Conservation (phyloP, 257 asterid genomes). For the Salvia splendens region DNA sequence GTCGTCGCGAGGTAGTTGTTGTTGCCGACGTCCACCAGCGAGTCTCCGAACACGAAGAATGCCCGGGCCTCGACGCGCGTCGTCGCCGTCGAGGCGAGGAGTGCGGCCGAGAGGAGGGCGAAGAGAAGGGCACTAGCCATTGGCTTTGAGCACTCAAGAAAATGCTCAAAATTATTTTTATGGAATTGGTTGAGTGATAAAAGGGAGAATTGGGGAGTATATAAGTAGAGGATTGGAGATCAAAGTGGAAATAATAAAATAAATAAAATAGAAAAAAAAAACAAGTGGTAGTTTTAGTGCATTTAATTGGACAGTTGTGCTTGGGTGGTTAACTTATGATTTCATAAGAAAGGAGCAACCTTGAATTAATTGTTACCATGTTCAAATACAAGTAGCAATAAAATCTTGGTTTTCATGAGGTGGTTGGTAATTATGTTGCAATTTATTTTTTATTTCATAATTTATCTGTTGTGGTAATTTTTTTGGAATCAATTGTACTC, state of each 20-base stretch:
- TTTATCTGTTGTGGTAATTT: not conserved
- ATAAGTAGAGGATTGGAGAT: not conserved
- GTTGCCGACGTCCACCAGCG: slow-evolving; percentile 66
- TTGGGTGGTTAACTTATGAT: too few relatives aligned
- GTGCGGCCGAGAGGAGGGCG: slow-evolving; percentile 23
- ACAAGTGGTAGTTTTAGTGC: slow-evolving; percentile 38
- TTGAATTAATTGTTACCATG: slow-evolving; percentile 15
- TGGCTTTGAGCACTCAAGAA: not conserved
- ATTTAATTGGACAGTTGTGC: slow-evolving; percentile 48
- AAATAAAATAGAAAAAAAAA: slow-evolving; percentile 29
- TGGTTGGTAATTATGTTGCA: slow-evolving; percentile 24
- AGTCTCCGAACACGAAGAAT: slow-evolving; percentile 63
- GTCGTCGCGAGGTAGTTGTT: slow-evolving; percentile 60
- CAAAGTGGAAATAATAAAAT: slow-evolving; percentile 6
- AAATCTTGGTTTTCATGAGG: slow-evolving; percentile 10
- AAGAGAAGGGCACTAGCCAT: slow-evolving; percentile 36
- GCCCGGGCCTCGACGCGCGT: slow-evolving; percentile 42
- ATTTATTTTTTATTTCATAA: not conserved
- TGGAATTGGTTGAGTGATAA: slow-evolving; percentile 4
- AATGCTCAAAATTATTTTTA: not conserved
- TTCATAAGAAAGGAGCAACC: slow-evolving; percentile 22
- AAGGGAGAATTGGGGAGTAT: not conserved
- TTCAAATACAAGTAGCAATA: slow-evolving; percentile 10
- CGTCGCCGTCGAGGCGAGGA: slow-evolving; percentile 7
- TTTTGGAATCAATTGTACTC: not conserved